A percentile compares a stretch with the other conserved stretches of the same genome.
Evolutionary conservation across 176 grass and related monocot species (phyloP).

Genomic region (Urochloa ruziziensis): DNA sequence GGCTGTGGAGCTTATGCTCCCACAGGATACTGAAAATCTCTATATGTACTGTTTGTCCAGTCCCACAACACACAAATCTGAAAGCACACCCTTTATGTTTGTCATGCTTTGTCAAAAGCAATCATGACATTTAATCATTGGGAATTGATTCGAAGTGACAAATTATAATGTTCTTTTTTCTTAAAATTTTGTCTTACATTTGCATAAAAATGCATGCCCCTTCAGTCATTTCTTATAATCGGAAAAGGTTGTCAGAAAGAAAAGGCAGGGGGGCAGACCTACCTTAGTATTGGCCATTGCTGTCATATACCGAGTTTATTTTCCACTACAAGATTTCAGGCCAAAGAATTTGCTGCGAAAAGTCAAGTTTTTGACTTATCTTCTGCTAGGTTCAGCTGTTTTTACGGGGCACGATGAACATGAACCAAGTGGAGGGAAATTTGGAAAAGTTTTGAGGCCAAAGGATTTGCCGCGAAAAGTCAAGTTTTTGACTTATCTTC

Average conservation of each 20-base stretch:
- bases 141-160: background rate
- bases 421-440: background rate
- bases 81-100: conserved; percentile 10
- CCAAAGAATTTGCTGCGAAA: conserved; percentile 32
- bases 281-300: conserved; percentile 22
- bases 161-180: background rate
- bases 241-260: background rate
- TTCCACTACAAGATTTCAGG: conserved; percentile 14
- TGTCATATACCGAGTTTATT: background rate
- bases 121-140: conserved; percentile 4
- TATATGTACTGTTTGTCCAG: conserved; percentile 3
- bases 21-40: conserved; percentile 14
- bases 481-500: conserved; percentile 29
- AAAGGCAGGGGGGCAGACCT: conserved; percentile 37
- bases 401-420: conserved; percentile 15
- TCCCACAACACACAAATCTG: background rate
- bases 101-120: conserved; percentile 31
- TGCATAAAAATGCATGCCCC: background rate
- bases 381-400: background rate
- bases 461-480: conserved; percentile 34
- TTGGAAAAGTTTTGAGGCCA: conserved; percentile 20
- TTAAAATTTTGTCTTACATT: background rate
- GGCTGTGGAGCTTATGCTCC: conserved; percentile 22
- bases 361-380: conserved; percentile 37
- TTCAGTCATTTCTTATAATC: background rate